Evolutionary conservation across 2,329 filamentous ascomycete species (phyloP).

Genomic region (Aspergillus ustus): DNA sequence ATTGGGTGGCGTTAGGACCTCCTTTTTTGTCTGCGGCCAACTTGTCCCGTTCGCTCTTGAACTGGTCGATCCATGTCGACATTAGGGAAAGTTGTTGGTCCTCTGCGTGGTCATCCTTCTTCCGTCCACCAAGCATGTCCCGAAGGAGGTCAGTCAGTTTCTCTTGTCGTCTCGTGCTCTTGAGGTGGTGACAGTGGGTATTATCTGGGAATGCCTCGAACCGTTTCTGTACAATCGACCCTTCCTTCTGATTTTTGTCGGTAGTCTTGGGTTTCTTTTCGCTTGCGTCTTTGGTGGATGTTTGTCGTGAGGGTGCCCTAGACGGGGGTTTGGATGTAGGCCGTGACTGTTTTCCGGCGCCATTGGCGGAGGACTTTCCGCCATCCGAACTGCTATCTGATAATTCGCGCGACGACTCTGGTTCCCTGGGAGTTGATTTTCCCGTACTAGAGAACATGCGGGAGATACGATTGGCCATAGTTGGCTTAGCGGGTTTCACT

Average conservation of each 20-base stretch:
- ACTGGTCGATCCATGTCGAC: constrained; percentile 92
- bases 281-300: constrained; percentile 37
- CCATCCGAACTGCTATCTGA: constrained; percentile 46
- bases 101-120: constrained; percentile 64
- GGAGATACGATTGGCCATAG: constrained; percentile 50
- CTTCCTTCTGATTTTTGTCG: constrained; percentile 43
- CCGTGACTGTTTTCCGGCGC: constrained; percentile 34
- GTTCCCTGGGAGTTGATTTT: constrained; percentile 39
- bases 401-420: constrained; percentile 38
- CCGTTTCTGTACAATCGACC: constrained; percentile 44
- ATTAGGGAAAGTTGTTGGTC: constrained; percentile 87
- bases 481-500: constrained; percentile 43
- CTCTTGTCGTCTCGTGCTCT: constrained; percentile 88
- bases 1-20: constrained; percentile 73
- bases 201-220: constrained; percentile 68
- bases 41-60: constrained; percentile 83
- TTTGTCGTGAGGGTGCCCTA: constrained; percentile 39
- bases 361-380: constrained; percentile 38
- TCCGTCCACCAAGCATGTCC: constrained; percentile 78
- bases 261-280: constrained; percentile 34
- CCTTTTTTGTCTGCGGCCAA: constrained; percentile 75
- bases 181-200: constrained; percentile 84
- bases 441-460: constrained; percentile 53
- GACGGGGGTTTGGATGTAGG: constrained; percentile 37
- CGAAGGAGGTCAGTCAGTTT: constrained; percentile 93